A percentile compares a stretch with the other conserved stretches of the same genome.
Conservation (phyloP, 768 basidiomycete genomes). For the Hericium alpestre region DNA sequence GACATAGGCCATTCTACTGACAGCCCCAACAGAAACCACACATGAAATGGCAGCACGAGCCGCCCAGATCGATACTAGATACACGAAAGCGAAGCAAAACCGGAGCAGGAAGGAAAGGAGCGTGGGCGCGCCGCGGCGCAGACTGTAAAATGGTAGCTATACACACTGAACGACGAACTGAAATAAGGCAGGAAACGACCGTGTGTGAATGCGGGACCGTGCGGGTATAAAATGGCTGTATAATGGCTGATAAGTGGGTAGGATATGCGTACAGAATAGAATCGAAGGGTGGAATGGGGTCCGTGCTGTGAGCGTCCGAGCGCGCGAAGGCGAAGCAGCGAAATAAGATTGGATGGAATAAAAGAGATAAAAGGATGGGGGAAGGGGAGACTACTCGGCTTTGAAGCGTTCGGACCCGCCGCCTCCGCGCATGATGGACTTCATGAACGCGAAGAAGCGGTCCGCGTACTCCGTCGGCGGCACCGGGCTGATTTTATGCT, state of each 20-base stretch:
- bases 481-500: slow-evolving; percentile 95
- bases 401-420: slow-evolving; percentile 49
- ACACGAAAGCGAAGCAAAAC: neutral
- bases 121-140: no score
- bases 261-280: no score
- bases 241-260: no score
- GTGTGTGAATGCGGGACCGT: neutral
- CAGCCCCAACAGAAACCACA: neutral
- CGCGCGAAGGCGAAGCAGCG: no score
- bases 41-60: neutral
- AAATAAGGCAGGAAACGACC: neutral
- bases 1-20: neutral
- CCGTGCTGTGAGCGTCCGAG: no score
- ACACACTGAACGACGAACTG: neutral
- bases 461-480: slow-evolving; percentile 79
- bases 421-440: slow-evolving; percentile 75
- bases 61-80: neutral
- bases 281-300: no score
- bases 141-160: neutral
- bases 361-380: neutral
- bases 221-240: no score
- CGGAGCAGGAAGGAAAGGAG: neutral
- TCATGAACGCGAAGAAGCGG: slow-evolving; percentile 83
- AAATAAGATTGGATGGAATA: neutral
- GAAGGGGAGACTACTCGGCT: slow-evolving; percentile 24